Evolutionary conservation across 345 rosid genomes (phyloP).

Genomic region (Limnanthes douglasii): DNA sequence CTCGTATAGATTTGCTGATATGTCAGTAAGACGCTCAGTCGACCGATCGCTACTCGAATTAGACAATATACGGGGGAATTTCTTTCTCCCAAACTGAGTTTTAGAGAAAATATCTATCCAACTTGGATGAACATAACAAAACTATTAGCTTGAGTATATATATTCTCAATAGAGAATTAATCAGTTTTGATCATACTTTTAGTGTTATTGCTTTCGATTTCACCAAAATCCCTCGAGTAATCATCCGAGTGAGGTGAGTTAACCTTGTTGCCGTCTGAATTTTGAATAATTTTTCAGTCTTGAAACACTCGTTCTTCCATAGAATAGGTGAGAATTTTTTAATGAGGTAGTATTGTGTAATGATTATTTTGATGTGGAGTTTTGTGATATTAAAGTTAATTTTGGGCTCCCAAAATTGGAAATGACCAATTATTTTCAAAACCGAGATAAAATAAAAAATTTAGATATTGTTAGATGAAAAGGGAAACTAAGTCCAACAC

Average conservation of each 20-base stretch:
- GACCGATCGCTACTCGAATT: conserved; percentile 77
- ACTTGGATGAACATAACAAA: conserved; percentile 61
- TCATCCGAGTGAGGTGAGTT: conserved; percentile 13
- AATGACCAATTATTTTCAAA: no score
- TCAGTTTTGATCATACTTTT: conserved; percentile 62
- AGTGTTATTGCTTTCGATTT: conserved; percentile 28
- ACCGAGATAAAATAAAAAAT: no score
- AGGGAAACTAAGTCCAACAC: no score
- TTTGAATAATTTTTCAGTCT: conserved; percentile 67
- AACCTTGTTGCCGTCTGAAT: conserved; percentile 21
- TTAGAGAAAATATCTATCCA: conserved; percentile 74
- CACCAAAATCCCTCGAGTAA: conserved; percentile 21
- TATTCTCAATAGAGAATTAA: conserved; percentile 60
- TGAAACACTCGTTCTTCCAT: conserved; percentile 38
- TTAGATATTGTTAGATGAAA: no score
- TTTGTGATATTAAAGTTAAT: no score
- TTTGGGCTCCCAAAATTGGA: no score
- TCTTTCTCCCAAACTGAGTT: conserved; percentile 25
- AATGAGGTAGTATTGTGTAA: no score
- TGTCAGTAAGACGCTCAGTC: conserved; percentile 43
- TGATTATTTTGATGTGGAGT: no score
- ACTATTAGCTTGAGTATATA: conserved; percentile 19
- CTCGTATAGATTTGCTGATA: conserved; percentile 41
- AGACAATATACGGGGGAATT: conserved; percentile 59
- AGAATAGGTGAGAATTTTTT: no score